Percentiles rank a stretch among this genome's conserved stretches.
phyloP scores from a whole-genome alignment of 192 early-diverging fungal genomes.

The Linnemannia zychae region DNA sequence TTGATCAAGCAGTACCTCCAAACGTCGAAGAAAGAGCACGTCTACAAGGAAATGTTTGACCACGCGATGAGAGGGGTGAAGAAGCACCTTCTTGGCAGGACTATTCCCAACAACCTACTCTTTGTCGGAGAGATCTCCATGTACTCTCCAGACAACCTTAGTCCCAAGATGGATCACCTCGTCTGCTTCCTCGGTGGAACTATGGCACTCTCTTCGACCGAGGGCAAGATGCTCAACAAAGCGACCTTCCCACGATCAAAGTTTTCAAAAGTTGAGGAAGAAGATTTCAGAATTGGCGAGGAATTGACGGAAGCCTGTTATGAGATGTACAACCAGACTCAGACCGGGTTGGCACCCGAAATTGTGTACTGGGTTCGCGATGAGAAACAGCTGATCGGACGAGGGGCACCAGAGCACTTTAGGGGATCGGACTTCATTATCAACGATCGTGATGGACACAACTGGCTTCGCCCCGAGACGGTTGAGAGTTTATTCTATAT shows the following conservation, averaged over 20 bases:
- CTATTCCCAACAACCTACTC: slow-evolving; percentile 68
- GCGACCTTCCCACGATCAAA: slow-evolving; percentile 31
- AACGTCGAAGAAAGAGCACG: slow-evolving; percentile 69
- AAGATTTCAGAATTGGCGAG: slow-evolving; percentile 82
- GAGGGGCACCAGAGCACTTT: slow-evolving; percentile 37
- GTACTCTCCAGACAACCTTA: slow-evolving; percentile 29
- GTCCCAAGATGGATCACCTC: slow-evolving; percentile 91
- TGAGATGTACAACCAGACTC: slow-evolving; percentile 84
- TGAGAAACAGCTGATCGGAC: slow-evolving; percentile 39
- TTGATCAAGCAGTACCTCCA: slow-evolving; percentile 90
- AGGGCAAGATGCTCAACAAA: slow-evolving; percentile 61
- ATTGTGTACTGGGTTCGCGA: slow-evolving; percentile 82
- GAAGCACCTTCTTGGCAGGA: slow-evolving; percentile 71
- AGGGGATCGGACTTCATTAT: slow-evolving; percentile 73
- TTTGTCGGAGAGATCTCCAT: slow-evolving; percentile 75
- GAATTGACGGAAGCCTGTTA: slow-evolving; percentile 83
- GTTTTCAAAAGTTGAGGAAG: slow-evolving; percentile 61
- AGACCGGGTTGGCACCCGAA: slow-evolving; percentile 87
- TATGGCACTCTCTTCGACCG: slow-evolving; percentile 82
- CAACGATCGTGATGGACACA: slow-evolving; percentile 74
- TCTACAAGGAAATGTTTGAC: slow-evolving; percentile 79
- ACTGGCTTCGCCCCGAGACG: slow-evolving; percentile 91
- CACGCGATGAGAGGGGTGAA: slow-evolving; percentile 74
- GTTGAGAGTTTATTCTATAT: slow-evolving; percentile 91
- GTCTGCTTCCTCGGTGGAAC: slow-evolving; percentile 93